Base-by-base conservation (phyloP, 2,329 filamentous ascomycete species). In the Lachnellula occidentalis region DNA sequence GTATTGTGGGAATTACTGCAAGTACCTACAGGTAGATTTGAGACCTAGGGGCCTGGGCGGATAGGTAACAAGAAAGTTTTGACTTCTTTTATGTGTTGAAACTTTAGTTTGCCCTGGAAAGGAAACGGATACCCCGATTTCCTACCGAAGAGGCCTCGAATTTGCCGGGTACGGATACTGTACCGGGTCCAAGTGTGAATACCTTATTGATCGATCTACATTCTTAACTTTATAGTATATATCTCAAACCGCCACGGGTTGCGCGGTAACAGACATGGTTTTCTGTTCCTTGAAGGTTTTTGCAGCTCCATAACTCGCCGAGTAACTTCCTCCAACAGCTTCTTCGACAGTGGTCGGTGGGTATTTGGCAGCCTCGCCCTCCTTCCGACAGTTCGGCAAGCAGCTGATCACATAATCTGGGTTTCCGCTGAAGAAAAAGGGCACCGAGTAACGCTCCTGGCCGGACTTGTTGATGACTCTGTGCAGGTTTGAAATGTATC, bases 401-500 rank as follows among this genome's bases (percentile, higher is more conserved):
- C 73, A 75, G 53, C 71, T 61, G 46, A 74, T 72, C 7, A 72
- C 55, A 54, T 71, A 67, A 46, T 80, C 75, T 4, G 76, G 69
- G 61, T 80, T 78, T 2, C 78, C 78, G 46, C 27, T 31, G 27
- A 31, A 31, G 27, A 31, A 31, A 31, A 31, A 31, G 27, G 27
- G 27, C 9, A 31, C 27, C 9, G 27, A 31, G 27, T 31, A 31
- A 12, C 27, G 27, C 27, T 31, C 27, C 9, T 11, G 27, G 4
- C 27, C 27, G 12, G 27, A 31, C 27, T 31, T 31, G 27, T 31
- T 31, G 27, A 31, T 31, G 4, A 31, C 27, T 11, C 27, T 31
- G 9, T 31, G 27, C 27, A 31, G 9, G 4, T 31, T 31, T 9
- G 27, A 31, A 9, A 31, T 31, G 9, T 31, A 31, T 31, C 27